These are phyloP conservation scores for Lavandula angustifolia DNA, from an alignment of 257 asterid species.

Conservation along the genomic window DNA sequence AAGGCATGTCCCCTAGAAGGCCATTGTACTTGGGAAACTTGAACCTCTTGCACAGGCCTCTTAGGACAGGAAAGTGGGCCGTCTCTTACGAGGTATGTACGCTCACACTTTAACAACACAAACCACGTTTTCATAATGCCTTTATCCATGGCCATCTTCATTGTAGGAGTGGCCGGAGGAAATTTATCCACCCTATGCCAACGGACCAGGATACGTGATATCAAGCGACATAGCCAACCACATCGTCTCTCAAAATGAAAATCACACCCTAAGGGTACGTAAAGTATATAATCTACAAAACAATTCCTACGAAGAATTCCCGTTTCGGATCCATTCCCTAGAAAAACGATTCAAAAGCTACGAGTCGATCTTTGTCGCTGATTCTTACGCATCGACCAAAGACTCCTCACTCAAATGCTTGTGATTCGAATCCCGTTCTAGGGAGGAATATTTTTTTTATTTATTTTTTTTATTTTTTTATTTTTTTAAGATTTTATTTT, in stretches of 20 bases:
- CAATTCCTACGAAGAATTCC: no score
- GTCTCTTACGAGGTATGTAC: constrained; percentile 77
- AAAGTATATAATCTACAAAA: no score
- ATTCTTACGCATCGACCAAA: no score
- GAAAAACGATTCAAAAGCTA: no score
- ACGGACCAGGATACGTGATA: constrained; percentile 90
- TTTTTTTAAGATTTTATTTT: no score
- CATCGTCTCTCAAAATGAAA: constrained; percentile 62
- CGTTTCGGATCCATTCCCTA: no score
- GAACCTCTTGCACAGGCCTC: constrained; percentile 90
- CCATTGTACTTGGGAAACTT: constrained; percentile 92
- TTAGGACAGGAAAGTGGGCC: constrained; percentile 96
- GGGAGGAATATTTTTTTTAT: no score
- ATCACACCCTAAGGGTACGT: constrained; percentile 68
- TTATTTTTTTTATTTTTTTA: no score
- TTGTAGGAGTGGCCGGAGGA: constrained; percentile 97
- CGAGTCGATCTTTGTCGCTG: no score
- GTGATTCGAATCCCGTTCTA: no score
- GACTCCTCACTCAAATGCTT: no score
- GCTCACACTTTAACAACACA: background rate
- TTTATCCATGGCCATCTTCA: constrained; percentile 20
- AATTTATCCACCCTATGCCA: constrained; percentile 93
- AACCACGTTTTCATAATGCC: background rate
- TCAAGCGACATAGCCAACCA: constrained; percentile 74
- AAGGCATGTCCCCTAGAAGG: constrained; percentile 49